Evolutionary conservation across 768 basidiomycete species (phyloP).

Genomic region (Trichaptum fuscoviolaceum): DNA sequence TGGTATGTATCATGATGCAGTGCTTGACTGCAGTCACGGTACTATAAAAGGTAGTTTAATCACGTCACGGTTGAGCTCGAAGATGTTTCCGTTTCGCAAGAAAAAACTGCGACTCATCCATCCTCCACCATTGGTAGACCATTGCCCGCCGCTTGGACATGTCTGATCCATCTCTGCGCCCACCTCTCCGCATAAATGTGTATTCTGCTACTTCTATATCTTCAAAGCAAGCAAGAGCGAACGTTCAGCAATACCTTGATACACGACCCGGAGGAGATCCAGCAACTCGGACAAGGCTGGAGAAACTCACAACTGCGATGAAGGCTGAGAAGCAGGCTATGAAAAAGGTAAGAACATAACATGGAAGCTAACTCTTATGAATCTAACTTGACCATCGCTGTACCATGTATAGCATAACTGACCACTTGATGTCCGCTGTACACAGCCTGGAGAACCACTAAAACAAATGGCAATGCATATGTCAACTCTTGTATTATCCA

Average conservation of each 20-base stretch:
- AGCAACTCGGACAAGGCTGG: background rate
- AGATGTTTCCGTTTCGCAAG: too few species aligned
- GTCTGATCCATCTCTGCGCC: background rate
- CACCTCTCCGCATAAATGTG: background rate
- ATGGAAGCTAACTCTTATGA: background rate
- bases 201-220: background rate
- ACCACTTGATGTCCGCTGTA: too few species aligned
- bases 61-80: too few species aligned
- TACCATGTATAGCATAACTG: background rate
- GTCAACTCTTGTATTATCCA: too few species aligned
- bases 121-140: too few species aligned
- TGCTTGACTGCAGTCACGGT: too few species aligned
- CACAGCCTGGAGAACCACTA: too few species aligned
- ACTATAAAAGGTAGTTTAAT: too few species aligned
- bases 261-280: background rate
- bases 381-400: background rate
- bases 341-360: background rate
- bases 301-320: background rate
- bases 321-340: background rate
- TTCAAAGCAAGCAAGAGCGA: background rate
- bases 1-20: too few species aligned
- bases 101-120: too few species aligned
- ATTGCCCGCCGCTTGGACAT: background rate
- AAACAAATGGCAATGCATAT: too few species aligned
- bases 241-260: background rate